phyloP scores from a whole-genome alignment of 129 eudicot genomes.

The Centella asiatica region DNA sequence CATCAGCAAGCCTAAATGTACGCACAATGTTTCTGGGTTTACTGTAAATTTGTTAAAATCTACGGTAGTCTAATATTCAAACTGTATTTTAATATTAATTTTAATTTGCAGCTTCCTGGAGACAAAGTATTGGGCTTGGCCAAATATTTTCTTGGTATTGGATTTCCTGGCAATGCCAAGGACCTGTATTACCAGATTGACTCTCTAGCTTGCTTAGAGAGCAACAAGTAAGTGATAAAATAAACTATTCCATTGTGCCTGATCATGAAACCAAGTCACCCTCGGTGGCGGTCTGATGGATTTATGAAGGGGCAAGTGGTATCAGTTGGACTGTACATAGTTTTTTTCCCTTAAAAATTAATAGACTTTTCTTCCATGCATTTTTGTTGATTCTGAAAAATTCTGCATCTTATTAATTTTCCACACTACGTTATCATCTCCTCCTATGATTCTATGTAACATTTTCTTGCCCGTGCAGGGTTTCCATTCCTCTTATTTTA shows the following conservation, averaged over 20 bases:
- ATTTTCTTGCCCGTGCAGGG: constrained; percentile 39
- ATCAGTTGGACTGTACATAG: too few species aligned
- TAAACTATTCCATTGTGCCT: not conserved
- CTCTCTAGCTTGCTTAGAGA: constrained; percentile 63
- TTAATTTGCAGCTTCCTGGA: constrained; percentile 61
- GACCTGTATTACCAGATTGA: constrained; percentile 81
- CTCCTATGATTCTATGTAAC: not conserved
- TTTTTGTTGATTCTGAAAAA: not conserved
- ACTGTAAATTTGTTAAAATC: not conserved
- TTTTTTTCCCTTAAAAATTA: too few species aligned
- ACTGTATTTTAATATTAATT: constrained; percentile 7
- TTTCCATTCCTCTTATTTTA: constrained; percentile 61
- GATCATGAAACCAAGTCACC: not conserved
- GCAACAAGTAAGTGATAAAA: constrained; percentile 53
- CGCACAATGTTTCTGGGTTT: constrained; percentile 5
- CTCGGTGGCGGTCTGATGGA: too few species aligned
- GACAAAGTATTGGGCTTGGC: constrained; percentile 89
- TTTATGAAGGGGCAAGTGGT: too few species aligned
- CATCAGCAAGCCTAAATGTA: constrained; percentile 63
- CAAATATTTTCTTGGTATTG: constrained; percentile 80
- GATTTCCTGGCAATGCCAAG: constrained; percentile 69
- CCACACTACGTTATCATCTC: constrained; percentile 1
- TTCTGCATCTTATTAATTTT: not conserved
- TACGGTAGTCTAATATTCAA: not conserved
- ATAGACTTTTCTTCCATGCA: too few species aligned